Evolutionary conservation across 306 rosid genomes (phyloP), one percentile per base, ranked within the genome.

Genomic region (Quercus parvula): DNA sequence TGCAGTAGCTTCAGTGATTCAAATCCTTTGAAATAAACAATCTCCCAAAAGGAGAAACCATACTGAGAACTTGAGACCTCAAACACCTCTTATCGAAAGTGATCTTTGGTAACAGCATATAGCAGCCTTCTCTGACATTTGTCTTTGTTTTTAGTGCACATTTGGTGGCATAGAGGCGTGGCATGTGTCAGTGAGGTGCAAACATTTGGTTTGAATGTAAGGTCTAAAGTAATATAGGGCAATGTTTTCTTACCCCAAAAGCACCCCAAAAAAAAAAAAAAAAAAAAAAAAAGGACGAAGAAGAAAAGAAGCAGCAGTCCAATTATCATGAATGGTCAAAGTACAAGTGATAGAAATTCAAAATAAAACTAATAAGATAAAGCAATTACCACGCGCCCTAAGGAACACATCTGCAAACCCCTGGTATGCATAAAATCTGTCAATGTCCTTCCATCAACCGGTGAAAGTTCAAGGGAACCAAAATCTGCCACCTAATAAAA

Each of bases 341-440:
- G 38, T 33, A 33, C 52, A 33, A 67, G 22, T 14, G 6, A 6
- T 18, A 64, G 35, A 64, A 64, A 17, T 64, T 64, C 24, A 77
- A 14, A 46, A 78, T 58, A 33, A 25, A 5, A 24, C 66, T 22
- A 75, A 46, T 73, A 66, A 20, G 46, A 28, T 35, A 73, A 56
- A 74, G 80, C 27, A 82, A 75, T 85, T 89, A 95, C 99, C 91
- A 95, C 97, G 38, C 84, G 88, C 78, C 99, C 99, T 71, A 95
- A 86, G 56, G 99, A 95, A 82, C 88, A 86, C 94, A 95, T 92
- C 81, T 87, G 89, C 92, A 95, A 88, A 49, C 99, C 99, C 84
- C 99, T 86, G 56, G 99, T 95, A 71, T 95, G 99, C 99, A 95
- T 92, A 85, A 95, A 95, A 85, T 95, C 99, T 54, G 98, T 95